phyloP scores from a whole-genome alignment of 2,329 filamentous ascomycete genomes.

The Truncatella angustata region DNA sequence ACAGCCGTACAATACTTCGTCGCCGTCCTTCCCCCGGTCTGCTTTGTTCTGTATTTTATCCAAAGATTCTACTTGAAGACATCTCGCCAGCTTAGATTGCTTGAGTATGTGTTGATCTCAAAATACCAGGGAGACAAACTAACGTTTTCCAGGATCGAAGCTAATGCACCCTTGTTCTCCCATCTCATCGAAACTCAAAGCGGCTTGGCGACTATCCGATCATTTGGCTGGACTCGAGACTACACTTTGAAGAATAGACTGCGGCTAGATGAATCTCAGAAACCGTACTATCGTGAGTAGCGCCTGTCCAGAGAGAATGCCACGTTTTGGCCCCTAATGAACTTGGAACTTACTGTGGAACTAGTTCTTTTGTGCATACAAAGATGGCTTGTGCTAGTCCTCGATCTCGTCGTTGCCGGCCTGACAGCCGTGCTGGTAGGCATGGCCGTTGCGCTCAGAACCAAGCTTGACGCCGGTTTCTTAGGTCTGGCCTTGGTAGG shows the following conservation, averaged over 20 bases:
- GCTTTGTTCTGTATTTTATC: slow-evolving; percentile 7
- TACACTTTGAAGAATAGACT: neutral
- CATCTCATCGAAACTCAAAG: slow-evolving; percentile 7
- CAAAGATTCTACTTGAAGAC: slow-evolving; percentile 12
- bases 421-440: slow-evolving; percentile 26
- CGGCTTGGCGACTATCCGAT: slow-evolving; percentile 4
- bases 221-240: slow-evolving; percentile 6
- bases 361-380: slow-evolving; percentile 30
- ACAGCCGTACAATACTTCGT: slow-evolving; percentile 10
- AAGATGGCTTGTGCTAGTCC: slow-evolving; percentile 30
- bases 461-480: slow-evolving; percentile 8
- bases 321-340: too few relatives aligned
- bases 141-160: slow-evolving; percentile 2
- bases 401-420: slow-evolving; percentile 28
- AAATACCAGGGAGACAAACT: neutral
- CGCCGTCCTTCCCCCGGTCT: neutral
- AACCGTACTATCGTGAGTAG: slow-evolving; percentile 29
- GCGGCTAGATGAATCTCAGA: slow-evolving; percentile 1
- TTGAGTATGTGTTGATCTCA: slow-evolving; percentile 3
- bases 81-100: slow-evolving; percentile 9
- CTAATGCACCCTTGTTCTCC: slow-evolving; percentile 5
- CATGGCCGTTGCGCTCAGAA: slow-evolving; percentile 17
- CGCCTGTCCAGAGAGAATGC: too few relatives aligned
- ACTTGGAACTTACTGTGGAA: too few relatives aligned
- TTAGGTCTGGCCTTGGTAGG: slow-evolving; percentile 12